These are phyloP conservation scores for Penicillium alfredii DNA, from an alignment of 495 filamentous ascomycete species.

Conservation along the genomic window DNA sequence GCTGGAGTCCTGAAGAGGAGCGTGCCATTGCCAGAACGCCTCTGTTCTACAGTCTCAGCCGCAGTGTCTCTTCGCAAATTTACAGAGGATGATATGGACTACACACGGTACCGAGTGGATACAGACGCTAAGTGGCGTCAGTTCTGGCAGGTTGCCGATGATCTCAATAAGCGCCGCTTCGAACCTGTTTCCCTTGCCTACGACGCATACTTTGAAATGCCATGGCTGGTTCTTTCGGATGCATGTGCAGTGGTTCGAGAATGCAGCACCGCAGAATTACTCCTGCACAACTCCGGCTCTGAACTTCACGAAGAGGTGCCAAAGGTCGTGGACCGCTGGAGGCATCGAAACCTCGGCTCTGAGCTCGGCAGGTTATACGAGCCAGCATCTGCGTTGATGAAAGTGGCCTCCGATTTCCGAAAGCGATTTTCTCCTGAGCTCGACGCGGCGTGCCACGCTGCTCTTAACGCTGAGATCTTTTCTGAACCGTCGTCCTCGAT, in stretches of 20 bases:
- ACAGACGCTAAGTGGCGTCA: conserved; percentile 82
- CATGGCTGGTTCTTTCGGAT: conserved; percentile 79
- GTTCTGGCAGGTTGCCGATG: conserved; percentile 76
- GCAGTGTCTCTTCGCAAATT: conserved; percentile 55
- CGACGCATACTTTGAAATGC: conserved; percentile 62
- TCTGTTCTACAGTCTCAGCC: conserved; percentile 63
- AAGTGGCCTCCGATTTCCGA: conserved; percentile 54
- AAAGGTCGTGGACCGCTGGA: conserved; percentile 40
- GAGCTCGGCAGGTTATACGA: conserved; percentile 36
- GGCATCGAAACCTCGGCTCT: conserved; percentile 34
- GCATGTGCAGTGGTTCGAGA: conserved; percentile 69
- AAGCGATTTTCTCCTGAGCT: conserved; percentile 56
- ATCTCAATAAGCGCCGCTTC: conserved; percentile 78
- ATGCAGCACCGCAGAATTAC: conserved; percentile 69
- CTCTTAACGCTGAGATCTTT: conserved; percentile 63
- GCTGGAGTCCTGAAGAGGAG: conserved; percentile 35
- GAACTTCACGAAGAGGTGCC: conserved; percentile 29
- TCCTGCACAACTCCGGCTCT: conserved; percentile 42
- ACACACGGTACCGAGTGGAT: conserved; percentile 60
- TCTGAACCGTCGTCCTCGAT: conserved; percentile 59
- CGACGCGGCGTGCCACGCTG: conserved; percentile 51
- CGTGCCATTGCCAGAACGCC: conserved; percentile 54
- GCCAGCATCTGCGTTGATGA: conserved; percentile 45
- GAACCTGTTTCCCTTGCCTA: conserved; percentile 71
- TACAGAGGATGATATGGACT: conserved; percentile 61